Percentiles rank a stretch among this genome's conserved stretches.
Conservation (phyloP, 495 filamentous ascomycete species). For the Thozetella sp. region DNA sequence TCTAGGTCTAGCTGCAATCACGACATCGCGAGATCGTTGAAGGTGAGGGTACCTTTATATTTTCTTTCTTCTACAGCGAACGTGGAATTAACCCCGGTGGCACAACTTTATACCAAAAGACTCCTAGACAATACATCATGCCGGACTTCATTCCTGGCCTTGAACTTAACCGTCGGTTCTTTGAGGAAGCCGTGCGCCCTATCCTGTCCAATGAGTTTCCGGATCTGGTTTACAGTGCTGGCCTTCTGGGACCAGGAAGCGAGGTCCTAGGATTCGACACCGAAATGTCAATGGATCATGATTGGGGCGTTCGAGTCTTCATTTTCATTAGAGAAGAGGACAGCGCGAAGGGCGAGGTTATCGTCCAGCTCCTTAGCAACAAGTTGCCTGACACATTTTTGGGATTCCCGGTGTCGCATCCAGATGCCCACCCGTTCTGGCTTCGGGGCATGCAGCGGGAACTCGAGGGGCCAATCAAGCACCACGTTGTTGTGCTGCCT, state of each 20-base stretch:
- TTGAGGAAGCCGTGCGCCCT: neutral
- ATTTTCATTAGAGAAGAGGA: neutral
- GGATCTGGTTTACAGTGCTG: neutral
- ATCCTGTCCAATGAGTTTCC: neutral
- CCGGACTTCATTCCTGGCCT: neutral
- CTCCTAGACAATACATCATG: too few species aligned
- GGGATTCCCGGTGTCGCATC: neutral
- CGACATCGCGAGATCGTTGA: too few species aligned
- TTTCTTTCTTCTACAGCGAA: too few species aligned
- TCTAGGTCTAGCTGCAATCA: too few species aligned
- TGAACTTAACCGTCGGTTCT: neutral
- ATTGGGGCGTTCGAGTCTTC: neutral
- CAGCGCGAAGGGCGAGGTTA: neutral
- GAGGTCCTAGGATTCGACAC: neutral
- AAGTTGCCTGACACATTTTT: neutral
- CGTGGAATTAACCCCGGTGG: too few species aligned
- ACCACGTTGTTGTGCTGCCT: neutral
- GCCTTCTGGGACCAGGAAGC: neutral
- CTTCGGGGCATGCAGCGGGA: neutral
- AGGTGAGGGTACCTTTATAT: too few species aligned
- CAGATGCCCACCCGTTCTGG: neutral
- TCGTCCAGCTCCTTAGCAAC: neutral
- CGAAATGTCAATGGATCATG: constrained; percentile 1
- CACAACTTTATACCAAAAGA: too few species aligned
- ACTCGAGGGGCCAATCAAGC: neutral